These are phyloP conservation scores for Rhododendron williamsianum DNA, from an alignment of 148 eudicot species.

Conservation along the genomic window DNA sequence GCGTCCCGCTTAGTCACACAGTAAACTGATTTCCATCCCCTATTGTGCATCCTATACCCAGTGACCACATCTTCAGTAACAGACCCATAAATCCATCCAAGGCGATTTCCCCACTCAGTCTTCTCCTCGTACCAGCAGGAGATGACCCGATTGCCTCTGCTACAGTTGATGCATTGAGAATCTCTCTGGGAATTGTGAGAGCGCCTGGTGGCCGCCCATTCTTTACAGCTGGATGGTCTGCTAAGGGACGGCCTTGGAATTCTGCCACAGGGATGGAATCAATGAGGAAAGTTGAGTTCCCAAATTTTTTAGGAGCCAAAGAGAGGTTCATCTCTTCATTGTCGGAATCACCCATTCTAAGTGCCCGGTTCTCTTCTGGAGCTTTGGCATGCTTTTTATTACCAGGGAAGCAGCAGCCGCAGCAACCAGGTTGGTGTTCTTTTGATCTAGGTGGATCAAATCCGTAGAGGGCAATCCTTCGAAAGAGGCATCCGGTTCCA, in stretches of 20 bases:
- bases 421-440: slow-evolving; percentile 56
- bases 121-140: slow-evolving; percentile 98
- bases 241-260: slow-evolving; percentile 84
- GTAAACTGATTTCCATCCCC: slow-evolving; percentile 86
- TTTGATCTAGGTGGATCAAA: slow-evolving; percentile 87
- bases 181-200: slow-evolving; percentile 68
- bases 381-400: slow-evolving; percentile 28
- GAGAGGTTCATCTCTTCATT: slow-evolving; percentile 75
- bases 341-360: slow-evolving; percentile 73
- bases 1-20: slow-evolving; percentile 89
- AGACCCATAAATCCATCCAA: slow-evolving; percentile 94
- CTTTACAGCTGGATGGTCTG: slow-evolving; percentile 87
- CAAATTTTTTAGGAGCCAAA: slow-evolving; percentile 68
- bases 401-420: slow-evolving; percentile 56
- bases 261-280: slow-evolving; percentile 87
- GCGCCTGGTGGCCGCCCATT: slow-evolving; percentile 93
- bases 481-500: slow-evolving; percentile 88
- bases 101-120: slow-evolving; percentile 88
- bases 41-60: slow-evolving; percentile 87
- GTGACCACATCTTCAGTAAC: slow-evolving; percentile 96
- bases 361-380: slow-evolving; percentile 61
- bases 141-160: slow-evolving; percentile 85
- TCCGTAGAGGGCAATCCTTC: slow-evolving; percentile 82
- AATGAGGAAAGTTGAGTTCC: slow-evolving; percentile 66
- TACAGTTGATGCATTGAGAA: slow-evolving; percentile 72